Evolutionary conservation across 192 early-diverging fungal species (phyloP).

Genomic region (Mortierella antarctica): DNA sequence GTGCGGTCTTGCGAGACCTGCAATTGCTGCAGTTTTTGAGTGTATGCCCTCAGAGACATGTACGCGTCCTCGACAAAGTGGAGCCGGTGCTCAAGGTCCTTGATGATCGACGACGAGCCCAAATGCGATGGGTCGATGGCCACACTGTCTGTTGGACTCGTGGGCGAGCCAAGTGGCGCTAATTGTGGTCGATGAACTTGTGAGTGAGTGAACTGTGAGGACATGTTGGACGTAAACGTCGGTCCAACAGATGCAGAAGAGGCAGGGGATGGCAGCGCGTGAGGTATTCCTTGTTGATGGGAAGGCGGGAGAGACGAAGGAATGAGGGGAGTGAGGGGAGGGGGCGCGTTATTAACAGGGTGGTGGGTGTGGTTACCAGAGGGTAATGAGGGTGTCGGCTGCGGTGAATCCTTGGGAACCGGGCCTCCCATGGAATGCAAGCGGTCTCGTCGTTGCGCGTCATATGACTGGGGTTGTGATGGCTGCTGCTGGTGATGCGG

Average conservation of each 20-base stretch:
- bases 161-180: conserved; percentile 2
- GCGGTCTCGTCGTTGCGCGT: conserved; percentile 29
- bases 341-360: conserved; percentile 1
- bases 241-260: neutral
- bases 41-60: conserved; percentile 22
- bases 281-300: neutral
- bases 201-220: neutral
- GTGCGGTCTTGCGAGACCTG: conserved; percentile 33
- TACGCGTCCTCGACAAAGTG: conserved; percentile 34
- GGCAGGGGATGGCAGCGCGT: conserved; percentile 12
- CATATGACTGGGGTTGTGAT: neutral
- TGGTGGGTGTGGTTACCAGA: conserved; percentile 19
- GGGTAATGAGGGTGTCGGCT: conserved; percentile 33
- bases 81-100: conserved; percentile 25
- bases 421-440: conserved; percentile 21
- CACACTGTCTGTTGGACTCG: neutral
- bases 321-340: neutral
- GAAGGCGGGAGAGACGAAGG: neutral
- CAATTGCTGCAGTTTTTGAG: conserved; percentile 32
- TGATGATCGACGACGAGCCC: neutral
- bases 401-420: conserved; percentile 24
- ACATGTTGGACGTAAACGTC: neutral
- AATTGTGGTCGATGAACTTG: neutral
- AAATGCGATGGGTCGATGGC: too few relatives aligned
- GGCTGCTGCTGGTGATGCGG: conserved; percentile 7